phyloP scores from a whole-genome alignment of 768 basidiomycete species.

The Lanmaoa pseudosensibilis region DNA sequence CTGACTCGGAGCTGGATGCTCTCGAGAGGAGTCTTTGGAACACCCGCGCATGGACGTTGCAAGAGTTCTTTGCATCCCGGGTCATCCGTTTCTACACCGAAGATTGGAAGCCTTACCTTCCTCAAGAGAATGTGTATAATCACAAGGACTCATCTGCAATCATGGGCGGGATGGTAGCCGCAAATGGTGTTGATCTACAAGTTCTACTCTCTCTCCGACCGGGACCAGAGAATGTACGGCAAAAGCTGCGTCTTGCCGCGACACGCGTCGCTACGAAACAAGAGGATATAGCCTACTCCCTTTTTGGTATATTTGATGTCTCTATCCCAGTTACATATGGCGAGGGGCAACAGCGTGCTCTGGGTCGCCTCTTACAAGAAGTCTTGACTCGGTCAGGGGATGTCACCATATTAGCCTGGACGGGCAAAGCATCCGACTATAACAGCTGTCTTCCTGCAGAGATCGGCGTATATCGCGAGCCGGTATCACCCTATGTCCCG shows the following conservation, averaged over 20 bases:
- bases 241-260: neutral
- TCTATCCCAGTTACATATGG: neutral
- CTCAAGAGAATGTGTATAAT: neutral
- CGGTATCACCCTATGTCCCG: neutral
- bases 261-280: neutral
- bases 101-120: neutral
- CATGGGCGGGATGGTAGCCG: neutral
- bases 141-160: neutral
- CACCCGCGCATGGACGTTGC: neutral
- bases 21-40: neutral
- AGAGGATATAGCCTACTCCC: neutral
- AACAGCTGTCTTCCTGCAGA: neutral
- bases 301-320: neutral
- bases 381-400: neutral
- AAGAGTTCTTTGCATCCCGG: too few species aligned
- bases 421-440: neutral
- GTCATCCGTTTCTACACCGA: too few species aligned
- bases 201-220: neutral
- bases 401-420: neutral
- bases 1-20: neutral
- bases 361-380: neutral
- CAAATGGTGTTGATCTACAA: neutral
- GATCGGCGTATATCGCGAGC: neutral
- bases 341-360: neutral
- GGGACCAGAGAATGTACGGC: neutral